Evolutionary conservation across 1,284 basidiomycete species (phyloP).

Genomic region (Inonotus obliquus): DNA sequence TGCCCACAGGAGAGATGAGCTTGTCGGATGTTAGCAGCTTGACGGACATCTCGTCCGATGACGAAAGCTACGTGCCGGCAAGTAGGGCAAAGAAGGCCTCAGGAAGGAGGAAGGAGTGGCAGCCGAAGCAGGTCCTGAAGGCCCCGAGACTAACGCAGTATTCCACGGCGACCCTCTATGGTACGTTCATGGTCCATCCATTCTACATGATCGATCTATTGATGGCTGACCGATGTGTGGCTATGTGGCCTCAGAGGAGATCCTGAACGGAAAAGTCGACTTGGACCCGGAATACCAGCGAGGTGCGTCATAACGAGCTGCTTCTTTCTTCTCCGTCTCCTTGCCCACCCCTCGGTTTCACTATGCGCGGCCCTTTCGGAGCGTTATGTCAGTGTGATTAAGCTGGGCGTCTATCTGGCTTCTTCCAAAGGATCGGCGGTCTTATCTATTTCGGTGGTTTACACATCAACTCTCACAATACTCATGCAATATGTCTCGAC

Average conservation of each 20-base stretch:
- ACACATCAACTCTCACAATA: neutral
- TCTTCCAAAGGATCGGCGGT: neutral
- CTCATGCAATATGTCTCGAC: neutral
- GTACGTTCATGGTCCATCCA: conserved; percentile 33
- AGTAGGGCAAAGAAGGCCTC: conserved; percentile 24
- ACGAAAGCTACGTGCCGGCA: conserved; percentile 18
- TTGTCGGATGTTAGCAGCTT: conserved; percentile 17
- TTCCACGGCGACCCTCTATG: conserved; percentile 60
- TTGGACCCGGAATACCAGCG: conserved; percentile 74
- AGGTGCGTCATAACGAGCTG: conserved; percentile 35
- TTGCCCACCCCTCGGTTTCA: neutral
- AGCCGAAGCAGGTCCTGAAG: conserved; percentile 51
- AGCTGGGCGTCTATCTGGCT: neutral
- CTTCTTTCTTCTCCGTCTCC: neutral
- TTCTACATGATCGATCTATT: neutral
- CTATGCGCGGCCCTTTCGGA: neutral
- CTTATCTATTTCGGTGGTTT: neutral
- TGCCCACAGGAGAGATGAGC: conserved; percentile 3
- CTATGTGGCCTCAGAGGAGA: conserved; percentile 47
- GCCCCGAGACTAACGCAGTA: conserved; percentile 63
- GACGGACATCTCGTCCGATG: conserved; percentile 23
- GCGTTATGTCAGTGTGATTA: neutral
- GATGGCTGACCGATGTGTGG: neutral
- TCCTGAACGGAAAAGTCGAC: conserved; percentile 53
- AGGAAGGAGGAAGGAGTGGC: conserved; percentile 17